Evolutionary conservation across 2,329 filamentous ascomycete species (phyloP).

Genomic region (Canariomyces notabilis): DNA sequence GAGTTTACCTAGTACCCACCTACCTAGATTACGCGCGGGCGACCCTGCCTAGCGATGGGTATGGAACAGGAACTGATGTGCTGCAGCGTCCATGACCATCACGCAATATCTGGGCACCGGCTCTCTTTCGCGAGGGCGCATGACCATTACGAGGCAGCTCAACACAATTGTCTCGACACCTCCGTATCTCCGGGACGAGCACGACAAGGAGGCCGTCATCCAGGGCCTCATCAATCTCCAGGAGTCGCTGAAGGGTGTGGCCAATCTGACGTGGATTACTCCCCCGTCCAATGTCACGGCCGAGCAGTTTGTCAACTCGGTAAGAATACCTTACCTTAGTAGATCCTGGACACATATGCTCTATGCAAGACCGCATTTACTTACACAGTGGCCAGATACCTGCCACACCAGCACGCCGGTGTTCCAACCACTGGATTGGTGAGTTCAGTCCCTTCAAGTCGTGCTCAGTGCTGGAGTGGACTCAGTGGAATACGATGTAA

Average conservation of each 20-base stretch:
- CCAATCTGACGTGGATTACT: slow-evolving; percentile 50
- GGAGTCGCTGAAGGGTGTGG: slow-evolving; percentile 46
- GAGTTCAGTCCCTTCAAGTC: not conserved
- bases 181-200: slow-evolving; percentile 54
- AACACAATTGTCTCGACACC: slow-evolving; percentile 54
- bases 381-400: slow-evolving; percentile 29
- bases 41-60: no score
- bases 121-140: slow-evolving; percentile 52
- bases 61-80: not conserved
- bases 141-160: slow-evolving; percentile 54
- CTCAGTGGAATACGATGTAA: no score
- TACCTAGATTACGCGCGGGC: no score
- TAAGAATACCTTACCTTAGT: no score
- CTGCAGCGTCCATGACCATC: slow-evolving; percentile 43
- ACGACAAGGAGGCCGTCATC: slow-evolving; percentile 57
- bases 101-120: slow-evolving; percentile 61
- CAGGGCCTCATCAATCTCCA: slow-evolving; percentile 57
- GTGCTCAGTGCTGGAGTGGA: no score
- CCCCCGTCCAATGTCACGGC: slow-evolving; percentile 48
- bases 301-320: slow-evolving; percentile 50
- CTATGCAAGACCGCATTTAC: no score
- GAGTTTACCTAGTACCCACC: slow-evolving; percentile 2
- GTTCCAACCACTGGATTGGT: slow-evolving; percentile 48
- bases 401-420: slow-evolving; percentile 35
- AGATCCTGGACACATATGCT: no score